Base-by-base conservation (phyloP, 768 basidiomycete genomes). In the Thelephora aurantiotincta region DNA sequence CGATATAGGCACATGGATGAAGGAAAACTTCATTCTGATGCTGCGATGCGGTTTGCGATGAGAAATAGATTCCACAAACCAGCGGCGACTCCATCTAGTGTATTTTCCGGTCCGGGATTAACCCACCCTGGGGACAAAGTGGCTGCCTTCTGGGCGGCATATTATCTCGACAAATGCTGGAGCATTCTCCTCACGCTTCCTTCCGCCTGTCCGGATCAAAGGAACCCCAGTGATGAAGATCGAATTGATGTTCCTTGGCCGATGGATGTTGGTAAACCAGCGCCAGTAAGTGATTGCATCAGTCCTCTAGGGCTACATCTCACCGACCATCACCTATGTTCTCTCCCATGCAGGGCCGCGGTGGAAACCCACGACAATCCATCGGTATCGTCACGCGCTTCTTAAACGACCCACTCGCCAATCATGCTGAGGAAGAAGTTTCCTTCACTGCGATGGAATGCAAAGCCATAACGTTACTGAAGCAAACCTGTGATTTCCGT, bases 21-120 rank as follows among this genome's bases (percentile, higher is more conserved):
- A 34, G 64, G 58, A 2, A 54, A 55, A 37, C 60, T 62, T 44
- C 62, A 65, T 35, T 44, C 53, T 36, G 53, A 55, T 44, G 59
- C 62, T 1, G 65, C 65, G 0, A 55, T 59, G 3, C 57, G 60
- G 5, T 58, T 66, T 11, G 54, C 53, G 26, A 30, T 30, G 9
- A 30, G 26, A 9, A 30, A 30, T 42, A 52, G 59, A 1, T 46
- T 62, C n/a, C 57, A 66, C 49, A 53, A 57, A 42, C 52, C 58
- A 18, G 51, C 50, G 20, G 37, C 49, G 46, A 37, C 52, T 18
- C 51, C 53, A 20, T 45, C n/a, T 11, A 11, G 34, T 46, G 19
- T 30, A 13, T 35, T 18, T 11, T 22, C 30, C 6, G 22, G 9
- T 2, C 20, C 43, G 1, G 42, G 34, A 11, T 38, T 3, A 7